Evolutionary conservation across 331 rosid genomes (phyloP), one percentile per base, ranked within the genome.

Genomic region (Erythrophleum ivorense): DNA sequence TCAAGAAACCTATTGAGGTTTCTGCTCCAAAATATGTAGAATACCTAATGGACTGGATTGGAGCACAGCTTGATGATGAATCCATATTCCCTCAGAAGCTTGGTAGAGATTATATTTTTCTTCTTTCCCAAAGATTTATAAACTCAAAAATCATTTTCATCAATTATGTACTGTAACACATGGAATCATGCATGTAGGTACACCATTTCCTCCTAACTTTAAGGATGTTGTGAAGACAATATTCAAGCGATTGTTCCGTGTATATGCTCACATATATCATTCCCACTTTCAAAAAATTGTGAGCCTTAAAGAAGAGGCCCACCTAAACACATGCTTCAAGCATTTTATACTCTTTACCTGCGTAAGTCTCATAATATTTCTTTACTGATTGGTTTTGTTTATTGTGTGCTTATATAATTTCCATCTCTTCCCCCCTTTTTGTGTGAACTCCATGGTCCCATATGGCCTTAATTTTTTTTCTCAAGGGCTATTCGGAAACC

Each of bases 301-400:
- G 89, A 92, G 97, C 90, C 97, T 96, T 63, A 96, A 96, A 92
- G 99, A 96, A 83, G 99, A 96, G 91, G 99, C 99, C 79, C 98
- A 96, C 91, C 85, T 96, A 41, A 96, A 96, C 84, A 96, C 99
- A 54, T 96, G 99, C 97, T 96, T 96, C 95, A 96, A 96, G 97
- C 99, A 94, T 94, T 96, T 96, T 88, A 96, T 96, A 80, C 97
- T 96, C 77, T 96, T 96, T 77, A 96, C 98, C 78, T 91, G 92
- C 79, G 98, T 96, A 91, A 96, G 99, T 85, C 78, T 76, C 57
- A 34, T 58, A n/a, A 19, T 59, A 64, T 77, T 52, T 31, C 49
- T 6, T n/a, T 18, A 38, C 21, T 45, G 5, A 45, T 8, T 34
- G 3, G 2, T n/a, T 67, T n/a, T 65, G 40, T 66, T 19, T 52